Base-by-base conservation (phyloP, 441 rosid species). In the Adansonia gregorii region DNA sequence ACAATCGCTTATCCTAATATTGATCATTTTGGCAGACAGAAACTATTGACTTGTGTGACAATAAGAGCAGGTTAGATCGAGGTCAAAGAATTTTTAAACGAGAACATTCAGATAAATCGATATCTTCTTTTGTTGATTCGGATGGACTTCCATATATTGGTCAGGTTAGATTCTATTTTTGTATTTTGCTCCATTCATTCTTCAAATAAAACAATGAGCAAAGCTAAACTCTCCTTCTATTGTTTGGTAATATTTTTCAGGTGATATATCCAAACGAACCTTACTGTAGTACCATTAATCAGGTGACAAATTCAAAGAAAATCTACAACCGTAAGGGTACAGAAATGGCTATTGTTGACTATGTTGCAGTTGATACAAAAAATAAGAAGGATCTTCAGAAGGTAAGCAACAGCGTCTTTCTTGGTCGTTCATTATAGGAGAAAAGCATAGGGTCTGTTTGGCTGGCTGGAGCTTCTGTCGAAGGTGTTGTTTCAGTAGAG, bases 111-210 rank as follows among this genome's bases (percentile, higher is more conserved):
- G 90, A 89, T 76, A 91, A 71, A 81, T 84, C 93, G 19, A 66
- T 41, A 52, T 90, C 84, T 82, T 78, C 91, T 78, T 35, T 65
- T 79, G 87, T 96, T 79, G 99, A 94, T 86, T 85, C 91, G 10
- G 99, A 93, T 83, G 99, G 99, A 68, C 96, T 94, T 85, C 98
- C 98, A 49, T 89, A 86, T 85, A 90, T 94, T 84, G 98, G 98
- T 78, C 98, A 96, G 98, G 99, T 93, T 61, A 71, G 88, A 54
- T 17, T 76, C 49, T 56, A 17, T 22, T 77, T 31, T 27, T 75
- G 63, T 41, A 19, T 14, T 43, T 45, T 68, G 45, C 4, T 72
- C 72, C 41, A 58, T 35, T 63, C 17, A 17, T 11, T 73, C 19
- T 24, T 15, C 46, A 54, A 31, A 24, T 14, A 69, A 46, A 52